Conservation (phyloP, 805 yeast species). For the Hemisphaericaspora nanyangensis region DNA sequence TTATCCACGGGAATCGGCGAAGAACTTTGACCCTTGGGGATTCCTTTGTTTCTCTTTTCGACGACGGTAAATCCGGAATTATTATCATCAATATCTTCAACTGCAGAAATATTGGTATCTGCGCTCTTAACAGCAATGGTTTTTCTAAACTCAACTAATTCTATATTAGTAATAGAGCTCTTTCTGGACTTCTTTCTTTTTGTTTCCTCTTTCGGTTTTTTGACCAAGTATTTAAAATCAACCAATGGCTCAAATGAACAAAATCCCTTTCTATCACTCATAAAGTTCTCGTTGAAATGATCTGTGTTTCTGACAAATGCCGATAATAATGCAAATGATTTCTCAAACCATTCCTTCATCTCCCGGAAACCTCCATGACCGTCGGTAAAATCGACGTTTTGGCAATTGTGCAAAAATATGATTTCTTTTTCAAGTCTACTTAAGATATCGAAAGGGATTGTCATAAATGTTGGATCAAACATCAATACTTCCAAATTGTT, state of each 20-base stretch:
- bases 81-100: conserved; percentile 11
- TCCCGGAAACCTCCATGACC: conserved; percentile 13
- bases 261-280: conserved; percentile 32
- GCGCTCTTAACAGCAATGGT: conserved; percentile 14
- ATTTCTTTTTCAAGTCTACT: conserved; percentile 25
- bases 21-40: conserved; percentile 10
- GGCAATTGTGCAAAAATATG: conserved; percentile 25
- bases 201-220: conserved; percentile 8
- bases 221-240: conserved; percentile 24
- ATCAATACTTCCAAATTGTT: conserved; percentile 62
- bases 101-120: conserved; percentile 16
- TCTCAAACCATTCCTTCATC: conserved; percentile 17
- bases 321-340: conserved; percentile 14
- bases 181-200: conserved; percentile 21
- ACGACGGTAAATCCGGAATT: conserved; percentile 26
- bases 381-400: conserved; percentile 16
- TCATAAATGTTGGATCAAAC: conserved; percentile 37
- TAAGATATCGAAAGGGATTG: conserved; percentile 24
- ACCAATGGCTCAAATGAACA: conserved; percentile 32
- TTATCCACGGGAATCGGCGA: not conserved
- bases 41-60: conserved; percentile 14
- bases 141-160: conserved; percentile 22
- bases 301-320: conserved; percentile 18
- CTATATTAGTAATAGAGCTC: conserved; percentile 19
- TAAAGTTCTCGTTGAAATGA: conserved; percentile 26